A percentile compares a stretch with the other conserved stretches of the same genome.
Conservation (phyloP, 805 yeast species). For the Pichia occidentalis region DNA sequence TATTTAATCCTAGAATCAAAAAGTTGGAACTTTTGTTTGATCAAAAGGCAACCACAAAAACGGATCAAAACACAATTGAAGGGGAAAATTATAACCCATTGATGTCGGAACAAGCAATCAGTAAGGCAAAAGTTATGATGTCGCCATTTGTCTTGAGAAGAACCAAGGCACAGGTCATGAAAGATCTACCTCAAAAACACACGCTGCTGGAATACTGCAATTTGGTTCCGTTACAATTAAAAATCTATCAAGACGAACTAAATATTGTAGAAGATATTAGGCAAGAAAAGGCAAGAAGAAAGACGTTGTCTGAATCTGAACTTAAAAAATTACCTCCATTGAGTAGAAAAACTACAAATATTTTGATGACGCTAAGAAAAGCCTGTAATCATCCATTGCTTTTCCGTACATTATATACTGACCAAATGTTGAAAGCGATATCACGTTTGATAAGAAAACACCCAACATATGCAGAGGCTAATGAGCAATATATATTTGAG, state of each 20-base stretch:
- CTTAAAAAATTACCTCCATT: constrained; percentile 29
- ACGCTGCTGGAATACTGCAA: constrained; percentile 62
- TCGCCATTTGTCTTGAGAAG: constrained; percentile 93
- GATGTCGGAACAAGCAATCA: constrained; percentile 83
- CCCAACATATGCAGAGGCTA: constrained; percentile 72
- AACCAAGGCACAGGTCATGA: constrained; percentile 83
- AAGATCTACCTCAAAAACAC: constrained; percentile 76
- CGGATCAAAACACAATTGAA: constrained; percentile 30
- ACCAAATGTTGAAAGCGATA: constrained; percentile 56
- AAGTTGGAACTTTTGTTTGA: constrained; percentile 78
- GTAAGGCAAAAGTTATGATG: constrained; percentile 96
- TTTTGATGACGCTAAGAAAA: constrained; percentile 83
- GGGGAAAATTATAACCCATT: constrained; percentile 64
- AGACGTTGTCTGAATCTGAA: constrained; percentile 28
- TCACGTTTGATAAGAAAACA: constrained; percentile 73
- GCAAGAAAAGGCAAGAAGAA: constrained; percentile 39
- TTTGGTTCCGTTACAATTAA: constrained; percentile 46
- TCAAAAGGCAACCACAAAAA: constrained; percentile 72
- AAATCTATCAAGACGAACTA: constrained; percentile 58
- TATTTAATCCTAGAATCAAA: constrained; percentile 75
- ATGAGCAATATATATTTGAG: constrained; percentile 69
- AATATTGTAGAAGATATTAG: constrained; percentile 35
- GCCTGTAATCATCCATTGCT: constrained; percentile 90
- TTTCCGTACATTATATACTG: constrained; percentile 61
- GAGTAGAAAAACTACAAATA: constrained; percentile 39